Conservation (phyloP, 768 basidiomycete genomes). For the Chalciporus piperatus region DNA sequence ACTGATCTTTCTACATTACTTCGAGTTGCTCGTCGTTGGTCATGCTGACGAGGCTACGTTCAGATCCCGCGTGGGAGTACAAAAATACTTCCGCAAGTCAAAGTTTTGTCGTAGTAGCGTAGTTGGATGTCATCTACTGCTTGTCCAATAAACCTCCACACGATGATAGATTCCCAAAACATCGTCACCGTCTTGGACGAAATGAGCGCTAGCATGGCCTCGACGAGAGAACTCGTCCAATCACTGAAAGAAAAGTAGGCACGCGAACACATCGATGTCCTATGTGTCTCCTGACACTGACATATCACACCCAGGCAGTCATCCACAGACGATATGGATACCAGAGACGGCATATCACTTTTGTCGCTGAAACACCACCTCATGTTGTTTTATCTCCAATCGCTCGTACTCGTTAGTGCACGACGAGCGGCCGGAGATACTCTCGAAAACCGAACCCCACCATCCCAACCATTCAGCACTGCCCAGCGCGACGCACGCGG, state of each 20-base stretch:
- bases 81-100: background rate
- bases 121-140: too few relatives aligned
- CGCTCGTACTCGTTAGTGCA: slow-evolving; percentile 70
- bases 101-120: background rate
- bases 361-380: slow-evolving; percentile 85
- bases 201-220: slow-evolving; percentile 61
- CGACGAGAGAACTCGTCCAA: slow-evolving; percentile 56
- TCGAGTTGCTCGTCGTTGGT: background rate
- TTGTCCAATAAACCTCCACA: background rate
- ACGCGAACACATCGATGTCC: background rate
- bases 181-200: slow-evolving; percentile 41
- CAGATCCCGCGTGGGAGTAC: slow-evolving; percentile 1
- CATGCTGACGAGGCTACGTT: slow-evolving; percentile 10
- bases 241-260: slow-evolving; percentile 54
- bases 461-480: slow-evolving; percentile 51
- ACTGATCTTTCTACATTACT: slow-evolving; percentile 38
- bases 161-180: slow-evolving; percentile 21
- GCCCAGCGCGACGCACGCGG: slow-evolving; percentile 55
- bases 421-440: slow-evolving; percentile 68
- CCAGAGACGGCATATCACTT: slow-evolving; percentile 83
- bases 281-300: slow-evolving; percentile 16
- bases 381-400: slow-evolving; percentile 82
- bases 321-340: slow-evolving; percentile 41
- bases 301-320: slow-evolving; percentile 24
- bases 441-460: slow-evolving; percentile 48